These are phyloP conservation scores for Penicillium sclerotiorum DNA, from an alignment of 2,329 filamentous ascomycete species.

Conservation along the genomic window DNA sequence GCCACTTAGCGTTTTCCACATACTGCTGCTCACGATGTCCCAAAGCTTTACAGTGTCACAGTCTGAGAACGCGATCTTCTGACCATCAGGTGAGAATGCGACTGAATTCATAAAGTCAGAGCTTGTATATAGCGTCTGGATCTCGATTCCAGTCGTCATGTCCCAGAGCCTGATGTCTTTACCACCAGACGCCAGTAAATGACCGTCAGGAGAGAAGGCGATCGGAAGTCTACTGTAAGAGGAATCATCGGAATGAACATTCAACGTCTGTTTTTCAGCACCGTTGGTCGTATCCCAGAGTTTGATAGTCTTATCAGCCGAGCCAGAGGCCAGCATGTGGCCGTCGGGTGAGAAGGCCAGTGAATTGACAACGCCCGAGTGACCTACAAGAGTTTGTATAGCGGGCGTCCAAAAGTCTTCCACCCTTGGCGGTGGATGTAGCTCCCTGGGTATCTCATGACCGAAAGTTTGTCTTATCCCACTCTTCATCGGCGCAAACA, in stretches of 20 bases:
- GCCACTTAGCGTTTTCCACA: conserved; percentile 7
- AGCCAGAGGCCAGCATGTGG: no score
- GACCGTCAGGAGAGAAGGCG: conserved; percentile 16
- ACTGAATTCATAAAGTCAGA: conserved; percentile 10
- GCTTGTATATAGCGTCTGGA: conserved; percentile 5
- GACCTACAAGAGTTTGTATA: conserved; percentile 8
- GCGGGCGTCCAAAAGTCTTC: conserved; percentile 2
- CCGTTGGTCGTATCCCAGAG: background rate
- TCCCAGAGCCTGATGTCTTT: conserved; percentile 21
- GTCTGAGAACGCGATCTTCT: conserved; percentile 14
- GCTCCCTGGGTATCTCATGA: background rate
- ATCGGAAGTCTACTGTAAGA: no score
- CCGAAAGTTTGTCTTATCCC: background rate
- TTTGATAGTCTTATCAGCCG: background rate
- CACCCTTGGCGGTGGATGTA: background rate
- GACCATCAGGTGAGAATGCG: conserved; percentile 26
- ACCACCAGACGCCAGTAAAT: conserved; percentile 21
- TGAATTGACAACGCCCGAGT: conserved; percentile 10
- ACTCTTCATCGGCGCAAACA: conserved; percentile 9
- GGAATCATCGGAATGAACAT: no score
- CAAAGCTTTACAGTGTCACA: conserved; percentile 15
- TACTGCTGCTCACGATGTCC: conserved; percentile 10
- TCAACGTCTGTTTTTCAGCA: no score
- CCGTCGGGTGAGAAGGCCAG: background rate
- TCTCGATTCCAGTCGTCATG: conserved; percentile 9